Evolutionary conservation across 2,329 filamentous ascomycete species (phyloP).

Genomic region (Paradendryphiella salina): DNA sequence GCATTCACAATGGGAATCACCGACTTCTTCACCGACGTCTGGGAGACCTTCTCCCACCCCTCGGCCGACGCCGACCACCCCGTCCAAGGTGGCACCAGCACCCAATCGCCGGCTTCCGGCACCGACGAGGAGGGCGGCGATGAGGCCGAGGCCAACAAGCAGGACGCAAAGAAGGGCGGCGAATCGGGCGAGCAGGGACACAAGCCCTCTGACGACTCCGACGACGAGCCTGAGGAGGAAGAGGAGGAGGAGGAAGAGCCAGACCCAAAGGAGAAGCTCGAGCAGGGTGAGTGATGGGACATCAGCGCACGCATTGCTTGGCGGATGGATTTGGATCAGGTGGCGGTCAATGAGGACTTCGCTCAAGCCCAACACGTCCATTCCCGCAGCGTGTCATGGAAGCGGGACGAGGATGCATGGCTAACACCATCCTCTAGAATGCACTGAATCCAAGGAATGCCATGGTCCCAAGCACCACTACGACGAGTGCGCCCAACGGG

Average conservation of each 20-base stretch:
- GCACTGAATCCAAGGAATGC: slow-evolving; percentile 83
- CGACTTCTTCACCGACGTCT: slow-evolving; percentile 66
- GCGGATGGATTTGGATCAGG: no score
- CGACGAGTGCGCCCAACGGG: slow-evolving; percentile 96
- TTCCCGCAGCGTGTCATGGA: background rate
- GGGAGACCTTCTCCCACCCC: slow-evolving; percentile 63
- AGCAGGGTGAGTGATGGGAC: slow-evolving; percentile 75
- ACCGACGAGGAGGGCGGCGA: slow-evolving; percentile 50
- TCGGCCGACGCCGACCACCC: slow-evolving; percentile 51
- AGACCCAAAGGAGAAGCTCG: slow-evolving; percentile 84
- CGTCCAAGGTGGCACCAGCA: slow-evolving; percentile 46
- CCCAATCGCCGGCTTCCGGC: slow-evolving; percentile 46
- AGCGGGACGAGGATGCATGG: slow-evolving; percentile 2
- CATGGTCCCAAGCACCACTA: slow-evolving; percentile 93
- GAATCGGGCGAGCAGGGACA: slow-evolving; percentile 54
- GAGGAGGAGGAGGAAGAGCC: slow-evolving; percentile 82
- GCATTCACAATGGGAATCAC: slow-evolving; percentile 61
- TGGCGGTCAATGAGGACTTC: background rate
- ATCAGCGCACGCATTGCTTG: background rate
- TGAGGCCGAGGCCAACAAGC: slow-evolving; percentile 51
- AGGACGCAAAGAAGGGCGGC: slow-evolving; percentile 46
- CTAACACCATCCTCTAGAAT: slow-evolving; percentile 64
- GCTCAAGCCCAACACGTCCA: background rate
- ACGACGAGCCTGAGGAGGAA: slow-evolving; percentile 76
- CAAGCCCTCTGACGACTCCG: slow-evolving; percentile 56